These are phyloP conservation scores for Aspergillus sclerotiicarbonarius DNA, from an alignment of 495 filamentous ascomycete species.

Conservation along the genomic window DNA sequence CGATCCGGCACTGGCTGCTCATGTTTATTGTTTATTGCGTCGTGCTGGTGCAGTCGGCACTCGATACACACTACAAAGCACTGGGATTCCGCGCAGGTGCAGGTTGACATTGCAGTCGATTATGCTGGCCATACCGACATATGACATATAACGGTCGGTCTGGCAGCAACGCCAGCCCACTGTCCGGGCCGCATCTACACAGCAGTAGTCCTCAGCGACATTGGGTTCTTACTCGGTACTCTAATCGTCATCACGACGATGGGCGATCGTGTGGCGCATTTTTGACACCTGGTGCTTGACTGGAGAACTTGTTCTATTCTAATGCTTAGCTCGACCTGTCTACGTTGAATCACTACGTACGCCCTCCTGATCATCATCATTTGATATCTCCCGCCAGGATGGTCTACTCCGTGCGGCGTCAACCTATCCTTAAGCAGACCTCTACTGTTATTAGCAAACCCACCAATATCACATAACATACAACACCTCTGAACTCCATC, in stretches of 20 bases:
- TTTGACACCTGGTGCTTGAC: background rate
- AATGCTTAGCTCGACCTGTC: background rate
- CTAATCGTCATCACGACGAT: background rate
- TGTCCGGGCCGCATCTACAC: background rate
- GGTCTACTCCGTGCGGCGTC: background rate
- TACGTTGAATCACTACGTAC: background rate
- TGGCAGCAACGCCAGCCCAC: background rate
- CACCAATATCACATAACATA: too few species aligned
- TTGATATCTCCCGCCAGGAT: background rate
- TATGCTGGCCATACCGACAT: background rate
- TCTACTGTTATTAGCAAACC: background rate
- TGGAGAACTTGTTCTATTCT: background rate
- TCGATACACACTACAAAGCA: background rate
- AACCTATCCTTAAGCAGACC: background rate
- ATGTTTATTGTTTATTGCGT: background rate
- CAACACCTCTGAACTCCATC: too few species aligned
- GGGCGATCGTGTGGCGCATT: background rate
- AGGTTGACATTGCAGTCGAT: background rate
- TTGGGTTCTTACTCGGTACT: background rate
- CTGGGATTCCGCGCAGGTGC: background rate
- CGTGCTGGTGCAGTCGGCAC: background rate
- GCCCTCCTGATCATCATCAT: background rate
- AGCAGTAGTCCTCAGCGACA: background rate
- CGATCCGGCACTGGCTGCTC: background rate
- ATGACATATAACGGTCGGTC: background rate